Evolutionary conservation across 345 rosid species (phyloP).

Genomic region (Dipteronia sinensis): DNA sequence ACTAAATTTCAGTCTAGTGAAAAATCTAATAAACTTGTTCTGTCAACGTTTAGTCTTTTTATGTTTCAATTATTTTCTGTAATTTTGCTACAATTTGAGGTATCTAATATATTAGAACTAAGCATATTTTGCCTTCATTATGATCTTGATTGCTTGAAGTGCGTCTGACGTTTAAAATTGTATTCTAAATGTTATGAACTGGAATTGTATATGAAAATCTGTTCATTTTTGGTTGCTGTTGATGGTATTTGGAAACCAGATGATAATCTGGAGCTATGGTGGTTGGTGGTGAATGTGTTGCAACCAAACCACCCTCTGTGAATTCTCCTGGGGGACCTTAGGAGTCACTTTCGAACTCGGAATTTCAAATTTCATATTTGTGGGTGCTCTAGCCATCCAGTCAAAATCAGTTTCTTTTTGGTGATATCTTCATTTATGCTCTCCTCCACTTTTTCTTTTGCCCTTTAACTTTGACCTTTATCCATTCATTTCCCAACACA

Average conservation of each 20-base stretch:
- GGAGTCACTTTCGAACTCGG: neutral
- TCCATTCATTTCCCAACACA: neutral
- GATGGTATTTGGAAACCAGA: neutral
- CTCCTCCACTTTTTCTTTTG: neutral
- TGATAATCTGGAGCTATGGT: neutral
- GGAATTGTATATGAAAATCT: neutral
- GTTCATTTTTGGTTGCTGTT: neutral
- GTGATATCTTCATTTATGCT: neutral
- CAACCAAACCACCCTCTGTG: neutral
- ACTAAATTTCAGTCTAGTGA: slow-evolving; percentile 23
- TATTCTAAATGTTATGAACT: too few relatives aligned
- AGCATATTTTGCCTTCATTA: neutral
- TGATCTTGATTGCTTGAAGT: neutral
- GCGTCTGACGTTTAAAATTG: neutral
- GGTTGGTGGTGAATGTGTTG: neutral
- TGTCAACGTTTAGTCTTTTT: slow-evolving; percentile 8
- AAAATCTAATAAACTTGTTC: slow-evolving; percentile 33
- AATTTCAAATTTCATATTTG: neutral
- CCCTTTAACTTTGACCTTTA: slow-evolving; percentile 1
- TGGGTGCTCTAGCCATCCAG: neutral
- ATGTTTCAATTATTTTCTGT: slow-evolving; percentile 19
- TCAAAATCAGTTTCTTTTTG: neutral
- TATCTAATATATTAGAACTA: neutral
- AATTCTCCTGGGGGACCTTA: neutral
- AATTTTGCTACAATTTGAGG: slow-evolving; percentile 6